Percentiles rank a stretch among this genome's conserved stretches.
These are phyloP conservation scores for Ustilago loliicola DNA, from an alignment of 1,284 basidiomycete genomes.

Conservation along the genomic window DNA sequence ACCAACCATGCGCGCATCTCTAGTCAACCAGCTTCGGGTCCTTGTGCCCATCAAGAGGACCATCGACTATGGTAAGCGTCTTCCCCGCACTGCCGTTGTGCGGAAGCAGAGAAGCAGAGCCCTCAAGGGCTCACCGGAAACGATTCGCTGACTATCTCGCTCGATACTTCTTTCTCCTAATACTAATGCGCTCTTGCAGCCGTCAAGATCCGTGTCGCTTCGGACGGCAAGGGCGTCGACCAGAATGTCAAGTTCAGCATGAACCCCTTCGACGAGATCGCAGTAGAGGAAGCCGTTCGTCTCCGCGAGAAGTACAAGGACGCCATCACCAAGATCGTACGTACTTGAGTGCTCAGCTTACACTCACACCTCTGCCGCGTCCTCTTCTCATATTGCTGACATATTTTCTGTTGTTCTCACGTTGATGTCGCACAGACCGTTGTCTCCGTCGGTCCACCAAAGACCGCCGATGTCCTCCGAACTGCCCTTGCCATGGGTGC, in stretches of 20 bases:
- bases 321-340: slow-evolving; percentile 66
- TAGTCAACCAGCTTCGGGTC: slow-evolving; percentile 67
- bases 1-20: slow-evolving; percentile 62
- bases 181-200: slow-evolving; percentile 35
- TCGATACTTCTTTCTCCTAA: not conserved
- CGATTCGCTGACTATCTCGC: not conserved
- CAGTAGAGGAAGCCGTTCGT: slow-evolving; percentile 96
- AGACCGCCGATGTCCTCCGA: slow-evolving; percentile 89
- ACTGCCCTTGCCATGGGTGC: slow-evolving; percentile 98
- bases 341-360: slow-evolving; percentile 13
- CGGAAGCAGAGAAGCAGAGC: not conserved
- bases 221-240: slow-evolving; percentile 70
- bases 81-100: not conserved
- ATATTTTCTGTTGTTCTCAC: not conserved
- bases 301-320: slow-evolving; percentile 84
- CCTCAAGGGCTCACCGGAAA: not conserved
- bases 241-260: slow-evolving; percentile 70
- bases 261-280: slow-evolving; percentile 75
- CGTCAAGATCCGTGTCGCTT: slow-evolving; percentile 69
- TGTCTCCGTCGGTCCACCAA: slow-evolving; percentile 91
- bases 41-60: slow-evolving; percentile 70
- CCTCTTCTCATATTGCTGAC: not conserved
- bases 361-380: not conserved
- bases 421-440: slow-evolving; percentile 73
- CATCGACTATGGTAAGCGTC: slow-evolving; percentile 66